A percentile compares a stretch with the other conserved stretches of the same genome.
Evolutionary conservation across 2,329 filamentous ascomycete species (phyloP).

Genomic region (Rutstroemia sp.): DNA sequence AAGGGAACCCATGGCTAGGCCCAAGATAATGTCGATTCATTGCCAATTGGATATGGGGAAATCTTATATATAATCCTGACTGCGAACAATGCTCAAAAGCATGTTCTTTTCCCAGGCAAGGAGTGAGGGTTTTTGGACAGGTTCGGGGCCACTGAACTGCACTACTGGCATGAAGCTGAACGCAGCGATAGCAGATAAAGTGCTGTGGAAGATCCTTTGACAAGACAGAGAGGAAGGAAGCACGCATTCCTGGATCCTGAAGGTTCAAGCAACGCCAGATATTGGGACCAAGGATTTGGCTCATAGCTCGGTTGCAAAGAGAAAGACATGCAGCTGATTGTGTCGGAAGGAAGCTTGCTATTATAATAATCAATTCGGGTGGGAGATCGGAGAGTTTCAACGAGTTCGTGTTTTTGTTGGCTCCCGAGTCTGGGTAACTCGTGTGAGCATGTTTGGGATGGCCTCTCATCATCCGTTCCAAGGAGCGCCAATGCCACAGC

Average conservation of each 20-base stretch:
- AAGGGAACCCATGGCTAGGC: constrained; percentile 1
- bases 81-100: background rate
- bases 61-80: background rate
- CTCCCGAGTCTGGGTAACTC: too few relatives aligned
- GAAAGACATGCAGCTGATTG: background rate
- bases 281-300: background rate
- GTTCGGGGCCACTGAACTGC: background rate
- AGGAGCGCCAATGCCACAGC: too few relatives aligned
- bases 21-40: background rate
- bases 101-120: background rate
- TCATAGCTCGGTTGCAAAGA: background rate
- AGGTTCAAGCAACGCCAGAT: background rate
- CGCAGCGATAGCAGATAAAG: background rate
- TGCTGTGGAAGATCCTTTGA: constrained; percentile 7
- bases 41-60: background rate
- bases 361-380: constrained; percentile 7
- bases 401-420: constrained; percentile 3
- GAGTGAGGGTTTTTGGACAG: background rate
- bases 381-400: constrained; percentile 5
- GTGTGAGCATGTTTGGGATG: too few relatives aligned
- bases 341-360: background rate
- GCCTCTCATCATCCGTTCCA: too few relatives aligned
- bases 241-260: background rate
- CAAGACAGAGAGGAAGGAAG: background rate
- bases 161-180: background rate